Evolutionary conservation across 225 moss, liverwort and hornwort genomes (phyloP), one percentile per base, ranked within the genome.

Genomic region (Physcomitrellopsis africana): DNA sequence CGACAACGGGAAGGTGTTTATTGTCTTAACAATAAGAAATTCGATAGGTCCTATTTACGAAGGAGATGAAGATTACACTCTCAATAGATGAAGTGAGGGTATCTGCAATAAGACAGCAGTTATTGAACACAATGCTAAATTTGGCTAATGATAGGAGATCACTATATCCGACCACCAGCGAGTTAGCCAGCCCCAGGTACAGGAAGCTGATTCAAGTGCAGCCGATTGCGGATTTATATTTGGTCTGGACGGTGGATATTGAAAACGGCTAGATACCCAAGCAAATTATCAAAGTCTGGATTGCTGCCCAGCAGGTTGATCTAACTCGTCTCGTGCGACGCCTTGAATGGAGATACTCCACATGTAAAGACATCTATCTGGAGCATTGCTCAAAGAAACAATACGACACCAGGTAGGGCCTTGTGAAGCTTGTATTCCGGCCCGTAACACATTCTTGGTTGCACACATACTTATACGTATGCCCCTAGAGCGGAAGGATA

Each of bases 231-330:
- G 81, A 77, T 22, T 77, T 81, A 29, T 57, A 29, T 51, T 66
- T 90, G 15, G 83, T 90, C 1, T 90, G 90, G 90, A 85, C 87
- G 8, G 69, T 85, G 5, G 90, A 90, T 77, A 49, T 90, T 1
- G 82, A 87, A 13, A 72, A 53, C 16, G 46, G 59, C 22, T 55
- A 62, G 41, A 67, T 46, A 37, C 62, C 52, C 11, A 77, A 16
- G 81, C 90, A n/a, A n/a, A n/a, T n/a, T n/a, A n/a, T n/a, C n/a
- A n/a, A n/a, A n/a, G n/a, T n/a, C n/a, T n/a, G n/a, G n/a, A n/a
- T n/a, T n/a, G n/a, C n/a, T n/a, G n/a, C n/a, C n/a, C n/a, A n/a
- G n/a, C n/a, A n/a, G n/a, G 65, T 69, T 0, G 61, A 70, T 41
- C 27, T 85, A 7, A 54, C 65, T 55, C 53, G 59, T 15, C 79